These are phyloP conservation scores for Hypocreales sp. DNA, from an alignment of 2,329 filamentous ascomycete species.

Conservation along the genomic window DNA sequence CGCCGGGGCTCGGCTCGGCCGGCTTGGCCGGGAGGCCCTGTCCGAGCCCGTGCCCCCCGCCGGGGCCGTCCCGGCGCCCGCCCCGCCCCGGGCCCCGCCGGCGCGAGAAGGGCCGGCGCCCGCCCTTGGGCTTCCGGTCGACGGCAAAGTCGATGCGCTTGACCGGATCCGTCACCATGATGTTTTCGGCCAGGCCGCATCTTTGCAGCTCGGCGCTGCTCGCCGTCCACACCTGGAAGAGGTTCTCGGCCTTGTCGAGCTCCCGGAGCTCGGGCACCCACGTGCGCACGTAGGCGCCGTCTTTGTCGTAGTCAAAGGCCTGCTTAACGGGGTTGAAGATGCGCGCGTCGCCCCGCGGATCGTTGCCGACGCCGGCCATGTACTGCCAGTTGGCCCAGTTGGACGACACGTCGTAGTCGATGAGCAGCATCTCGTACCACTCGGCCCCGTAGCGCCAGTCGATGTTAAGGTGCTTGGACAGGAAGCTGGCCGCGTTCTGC, in stretches of 20 bases:
- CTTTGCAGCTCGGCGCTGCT: conserved; percentile 39
- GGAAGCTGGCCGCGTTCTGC: conserved; percentile 62
- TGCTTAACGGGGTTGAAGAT: conserved; percentile 76
- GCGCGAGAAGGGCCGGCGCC: conserved; percentile 10
- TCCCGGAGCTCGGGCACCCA: conserved; percentile 56
- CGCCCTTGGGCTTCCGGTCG: conserved; percentile 26
- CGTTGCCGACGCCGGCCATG: conserved; percentile 64
- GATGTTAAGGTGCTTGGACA: conserved; percentile 56
- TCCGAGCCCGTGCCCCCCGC: too few species aligned
- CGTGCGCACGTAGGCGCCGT: conserved; percentile 52
- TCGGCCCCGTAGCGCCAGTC: conserved; percentile 73
- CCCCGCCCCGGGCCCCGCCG: conserved; percentile 7
- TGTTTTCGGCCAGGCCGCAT: conserved; percentile 37
- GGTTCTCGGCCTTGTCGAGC: conserved; percentile 35
- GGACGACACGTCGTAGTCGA: conserved; percentile 61
- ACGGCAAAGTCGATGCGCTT: conserved; percentile 49
- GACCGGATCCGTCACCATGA: conserved; percentile 53
- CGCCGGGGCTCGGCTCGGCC: too few species aligned
- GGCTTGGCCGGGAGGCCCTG: too few species aligned
- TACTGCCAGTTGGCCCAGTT: conserved; percentile 84
- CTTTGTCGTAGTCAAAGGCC: conserved; percentile 58
- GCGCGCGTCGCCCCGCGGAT: conserved; percentile 54
- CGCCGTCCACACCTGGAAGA: conserved; percentile 59
- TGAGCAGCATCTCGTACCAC: conserved; percentile 63
- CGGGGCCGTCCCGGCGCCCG: too few species aligned